Conservation (phyloP, 371 early-diverging fungal genomes). For the Mucor mucedo region DNA sequence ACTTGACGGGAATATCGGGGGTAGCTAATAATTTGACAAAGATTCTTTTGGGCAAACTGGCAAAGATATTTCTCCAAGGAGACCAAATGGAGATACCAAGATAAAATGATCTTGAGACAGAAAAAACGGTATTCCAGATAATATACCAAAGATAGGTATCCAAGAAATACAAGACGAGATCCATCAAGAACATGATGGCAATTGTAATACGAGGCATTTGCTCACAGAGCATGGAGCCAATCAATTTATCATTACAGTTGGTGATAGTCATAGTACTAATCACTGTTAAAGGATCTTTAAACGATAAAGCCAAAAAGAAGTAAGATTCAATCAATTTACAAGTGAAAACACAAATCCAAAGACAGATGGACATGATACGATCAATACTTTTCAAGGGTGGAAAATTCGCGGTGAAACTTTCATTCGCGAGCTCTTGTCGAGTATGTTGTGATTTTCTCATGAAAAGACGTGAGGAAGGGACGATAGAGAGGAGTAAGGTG, state of each 20-base stretch:
- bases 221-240: slow-evolving; percentile 60
- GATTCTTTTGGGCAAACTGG: slow-evolving; percentile 85
- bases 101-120: slow-evolving; percentile 80
- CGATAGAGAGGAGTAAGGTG: slow-evolving; percentile 68
- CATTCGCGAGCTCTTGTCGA: slow-evolving; percentile 62
- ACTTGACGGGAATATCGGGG: slow-evolving; percentile 70
- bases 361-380: slow-evolving; percentile 74
- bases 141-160: slow-evolving; percentile 95
- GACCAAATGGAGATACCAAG: slow-evolving; percentile 88
- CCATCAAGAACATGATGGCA: slow-evolving; percentile 78
- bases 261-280: slow-evolving; percentile 62
- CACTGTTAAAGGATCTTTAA: slow-evolving; percentile 82
- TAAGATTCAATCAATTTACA: slow-evolving; percentile 86
- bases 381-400: slow-evolving; percentile 75
- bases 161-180: slow-evolving; percentile 82
- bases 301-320: slow-evolving; percentile 83
- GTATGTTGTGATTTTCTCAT: slow-evolving; percentile 40
- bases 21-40: slow-evolving; percentile 81
- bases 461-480: slow-evolving; percentile 75
- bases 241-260: slow-evolving; percentile 61
- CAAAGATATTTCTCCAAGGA: slow-evolving; percentile 88
- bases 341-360: slow-evolving; percentile 80
- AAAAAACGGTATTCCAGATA: slow-evolving; percentile 83
- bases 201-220: slow-evolving; percentile 79
- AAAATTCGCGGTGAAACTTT: slow-evolving; percentile 82